phyloP scores from a whole-genome alignment of 176 grass and related monocot genomes.

The Oryza meridionalis region DNA sequence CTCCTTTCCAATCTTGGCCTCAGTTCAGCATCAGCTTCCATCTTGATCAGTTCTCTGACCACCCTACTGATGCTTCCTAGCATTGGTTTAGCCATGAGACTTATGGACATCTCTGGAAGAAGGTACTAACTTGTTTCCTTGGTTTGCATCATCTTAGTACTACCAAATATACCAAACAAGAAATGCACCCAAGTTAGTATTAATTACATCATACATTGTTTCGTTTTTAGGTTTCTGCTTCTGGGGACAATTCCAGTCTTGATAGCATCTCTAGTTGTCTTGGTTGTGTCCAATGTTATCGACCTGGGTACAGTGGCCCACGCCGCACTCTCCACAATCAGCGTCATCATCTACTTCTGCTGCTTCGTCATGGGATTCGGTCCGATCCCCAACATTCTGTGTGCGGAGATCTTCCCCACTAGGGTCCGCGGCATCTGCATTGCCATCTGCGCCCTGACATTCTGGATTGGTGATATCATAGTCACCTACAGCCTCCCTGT shows the following conservation, averaged over 20 bases:
- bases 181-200: background rate
- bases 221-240: conserved; percentile 65
- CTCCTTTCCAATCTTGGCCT: conserved; percentile 84
- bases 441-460: conserved; percentile 76
- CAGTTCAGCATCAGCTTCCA: conserved; percentile 89
- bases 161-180: background rate
- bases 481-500: conserved; percentile 88
- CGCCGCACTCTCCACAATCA: conserved; percentile 70
- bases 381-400: conserved; percentile 86
- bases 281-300: conserved; percentile 74
- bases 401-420: conserved; percentile 90
- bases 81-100: conserved; percentile 90
- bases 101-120: conserved; percentile 95
- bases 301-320: conserved; percentile 61
- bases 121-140: conserved; percentile 60
- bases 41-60: conserved; percentile 85
- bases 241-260: conserved; percentile 81
- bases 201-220: background rate
- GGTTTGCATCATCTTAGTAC: background rate
- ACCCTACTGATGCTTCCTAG: conserved; percentile 92
- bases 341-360: conserved; percentile 88
- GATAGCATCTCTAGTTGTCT: conserved; percentile 68
- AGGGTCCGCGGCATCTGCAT: conserved; percentile 84
- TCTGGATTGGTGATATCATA: conserved; percentile 76
- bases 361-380: conserved; percentile 94